These are phyloP conservation scores for Mycosphaerella sp. DNA, from an alignment of 2,329 filamentous ascomycete species.

Conservation along the genomic window DNA sequence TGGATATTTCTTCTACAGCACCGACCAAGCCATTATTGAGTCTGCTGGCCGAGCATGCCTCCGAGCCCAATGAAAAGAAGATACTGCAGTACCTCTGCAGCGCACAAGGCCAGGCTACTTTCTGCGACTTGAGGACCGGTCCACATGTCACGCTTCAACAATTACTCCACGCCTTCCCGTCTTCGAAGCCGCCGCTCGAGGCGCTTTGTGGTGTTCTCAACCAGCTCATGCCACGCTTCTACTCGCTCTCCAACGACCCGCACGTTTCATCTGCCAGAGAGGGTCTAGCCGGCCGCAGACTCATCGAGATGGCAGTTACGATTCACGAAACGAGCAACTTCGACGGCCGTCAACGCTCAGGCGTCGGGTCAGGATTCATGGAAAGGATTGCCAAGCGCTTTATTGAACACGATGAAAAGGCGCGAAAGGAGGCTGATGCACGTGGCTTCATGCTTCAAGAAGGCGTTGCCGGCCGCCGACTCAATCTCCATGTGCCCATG, in stretches of 20 bases:
- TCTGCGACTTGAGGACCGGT: constrained; percentile 87
- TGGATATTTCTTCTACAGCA: constrained; percentile 85
- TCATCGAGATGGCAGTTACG: constrained; percentile 95
- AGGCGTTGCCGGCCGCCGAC: constrained; percentile 31
- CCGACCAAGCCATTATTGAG: constrained; percentile 84
- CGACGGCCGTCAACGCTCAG: constrained; percentile 61
- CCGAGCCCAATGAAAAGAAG: constrained; percentile 76
- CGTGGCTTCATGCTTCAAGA: constrained; percentile 40
- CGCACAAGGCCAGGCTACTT: constrained; percentile 81
- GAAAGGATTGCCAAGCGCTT: constrained; percentile 74
- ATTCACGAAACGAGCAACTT: constrained; percentile 83
- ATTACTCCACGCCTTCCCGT: constrained; percentile 86
- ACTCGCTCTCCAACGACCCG: constrained; percentile 94
- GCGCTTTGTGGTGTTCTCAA: constrained; percentile 72
- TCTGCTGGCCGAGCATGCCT: constrained; percentile 76
- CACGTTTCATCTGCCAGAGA: constrained; percentile 67
- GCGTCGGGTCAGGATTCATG: constrained; percentile 88
- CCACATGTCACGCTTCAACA: constrained; percentile 79
- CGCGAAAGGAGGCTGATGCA: constrained; percentile 41
- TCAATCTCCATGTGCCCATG: constrained; percentile 80
- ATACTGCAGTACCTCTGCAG: constrained; percentile 80
- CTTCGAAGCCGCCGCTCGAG: constrained; percentile 79
- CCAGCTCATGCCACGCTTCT: constrained; percentile 94
- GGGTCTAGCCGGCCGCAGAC: constrained; percentile 64
- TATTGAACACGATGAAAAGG: constrained; percentile 60